Conservation (phyloP, 345 rosid species). For the Populus simonii region DNA sequence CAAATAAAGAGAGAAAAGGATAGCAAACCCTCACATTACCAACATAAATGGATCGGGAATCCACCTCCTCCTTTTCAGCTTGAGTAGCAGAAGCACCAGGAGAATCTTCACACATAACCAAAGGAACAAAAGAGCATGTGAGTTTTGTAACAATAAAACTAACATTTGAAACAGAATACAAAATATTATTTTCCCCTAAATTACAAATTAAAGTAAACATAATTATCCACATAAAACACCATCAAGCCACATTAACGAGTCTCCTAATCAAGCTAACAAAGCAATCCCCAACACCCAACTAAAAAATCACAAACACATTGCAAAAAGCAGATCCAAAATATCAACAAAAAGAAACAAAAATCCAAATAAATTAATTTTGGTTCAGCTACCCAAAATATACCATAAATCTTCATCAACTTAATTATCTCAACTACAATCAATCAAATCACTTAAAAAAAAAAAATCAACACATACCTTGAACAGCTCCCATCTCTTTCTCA, state of each 20-base stretch:
- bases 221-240: neutral
- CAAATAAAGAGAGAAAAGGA: conserved; percentile 14
- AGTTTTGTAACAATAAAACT: neutral
- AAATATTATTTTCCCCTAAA: neutral
- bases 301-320: neutral
- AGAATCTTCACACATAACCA: conserved; percentile 55
- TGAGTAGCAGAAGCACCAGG: conserved; percentile 57
- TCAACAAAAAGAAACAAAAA: neutral
- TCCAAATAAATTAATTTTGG: neutral
- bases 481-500: conserved; percentile 98
- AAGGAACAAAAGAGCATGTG: neutral
- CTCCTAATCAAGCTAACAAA: neutral
- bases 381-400: neutral
- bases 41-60: conserved; percentile 88
- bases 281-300: neutral
- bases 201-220: neutral
- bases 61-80: conserved; percentile 98
- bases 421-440: neutral
- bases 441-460: neutral
- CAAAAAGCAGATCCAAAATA: neutral
- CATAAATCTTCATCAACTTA: neutral
- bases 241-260: neutral
- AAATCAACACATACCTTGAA: conserved; percentile 55
- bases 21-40: conserved; percentile 80
- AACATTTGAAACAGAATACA: neutral